Base-by-base conservation (phyloP, 1,139 yeast species). In the Meyerozyma sp. region DNA sequence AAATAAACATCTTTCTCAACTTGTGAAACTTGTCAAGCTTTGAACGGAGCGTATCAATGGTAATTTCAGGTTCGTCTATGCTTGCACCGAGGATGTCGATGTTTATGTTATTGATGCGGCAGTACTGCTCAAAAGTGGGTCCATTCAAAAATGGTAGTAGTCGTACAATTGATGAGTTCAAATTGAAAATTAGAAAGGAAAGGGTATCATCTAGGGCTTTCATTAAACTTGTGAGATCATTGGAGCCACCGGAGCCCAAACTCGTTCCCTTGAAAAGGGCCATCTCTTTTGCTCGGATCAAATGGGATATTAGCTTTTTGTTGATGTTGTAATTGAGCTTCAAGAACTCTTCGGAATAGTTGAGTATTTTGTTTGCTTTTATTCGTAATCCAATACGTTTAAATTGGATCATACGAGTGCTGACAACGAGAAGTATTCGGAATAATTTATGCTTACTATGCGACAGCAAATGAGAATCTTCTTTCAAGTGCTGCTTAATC, bases 141-240 rank as follows among this genome's bases (percentile, higher is more conserved):
- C 77, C 77, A 48, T 72, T 69, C 40, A 69, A 45, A 26, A 53
- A 49, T 0, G 75, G 74, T 8, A 73, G 47, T 8, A 72, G 46
- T 25, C 60, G 59, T 2, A 57, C 47, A n/a, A 70, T 59, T 4
- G 68, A 63, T 18, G 54, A 44, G 42, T 52, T 59, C 32, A 68
- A 44, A 44, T 67, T 66, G 42, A 67, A 55, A 20, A 56, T 59
- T 32, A 71, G 48, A 35, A 68, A 60, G 37, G 23, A 50, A 41
- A 8, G 46, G 40, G 16, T 44, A 21, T 53, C 50, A 16, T 52
- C 46, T 8, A 46, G 23, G 4, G 29, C 14, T 20, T 41, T 26
- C 35, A 18, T 8, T 39, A 38, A n/a, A 29, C 30, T 14, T 8
- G 32, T 42, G 16, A 46, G 32, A 21, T 49, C 49, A 25, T 50